These are phyloP conservation scores for Cercophora newfieldiana DNA, from an alignment of 495 filamentous ascomycete genomes.

Conservation along the genomic window DNA sequence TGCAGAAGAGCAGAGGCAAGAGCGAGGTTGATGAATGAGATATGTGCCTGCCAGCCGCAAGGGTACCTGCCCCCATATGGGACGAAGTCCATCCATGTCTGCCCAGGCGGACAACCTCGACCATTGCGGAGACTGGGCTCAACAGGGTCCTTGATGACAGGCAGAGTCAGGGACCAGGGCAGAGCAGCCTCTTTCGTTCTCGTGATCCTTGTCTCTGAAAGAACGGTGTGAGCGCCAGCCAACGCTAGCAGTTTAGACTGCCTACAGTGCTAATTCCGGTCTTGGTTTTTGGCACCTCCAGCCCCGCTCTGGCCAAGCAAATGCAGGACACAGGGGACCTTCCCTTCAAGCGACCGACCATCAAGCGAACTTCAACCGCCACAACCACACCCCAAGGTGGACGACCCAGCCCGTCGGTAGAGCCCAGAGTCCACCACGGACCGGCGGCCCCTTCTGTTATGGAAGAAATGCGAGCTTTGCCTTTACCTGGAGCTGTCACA, in stretches of 20 bases:
- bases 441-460: background rate
- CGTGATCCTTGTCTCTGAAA: slow-evolving; percentile 15
- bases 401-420: background rate
- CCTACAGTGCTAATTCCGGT: slow-evolving; percentile 5
- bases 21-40: background rate
- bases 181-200: slow-evolving; percentile 8
- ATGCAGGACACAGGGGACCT: background rate
- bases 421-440: background rate
- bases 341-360: background rate
- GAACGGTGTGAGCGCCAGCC: slow-evolving; percentile 10
- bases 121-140: background rate
- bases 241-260: background rate
- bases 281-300: background rate
- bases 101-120: background rate
- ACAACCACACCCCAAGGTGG: background rate
- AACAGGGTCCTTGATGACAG: background rate
- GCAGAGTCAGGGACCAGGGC: background rate
- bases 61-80: background rate
- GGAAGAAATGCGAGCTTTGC: background rate
- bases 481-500: background rate
- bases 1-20: background rate
- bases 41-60: background rate
- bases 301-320: slow-evolving; percentile 4
- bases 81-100: background rate
- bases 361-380: background rate